Evolutionary conservation across 2,329 filamentous ascomycete species (phyloP), one percentile per base, ranked within the genome.

Genomic region (Arachnopeziza araneosa): DNA sequence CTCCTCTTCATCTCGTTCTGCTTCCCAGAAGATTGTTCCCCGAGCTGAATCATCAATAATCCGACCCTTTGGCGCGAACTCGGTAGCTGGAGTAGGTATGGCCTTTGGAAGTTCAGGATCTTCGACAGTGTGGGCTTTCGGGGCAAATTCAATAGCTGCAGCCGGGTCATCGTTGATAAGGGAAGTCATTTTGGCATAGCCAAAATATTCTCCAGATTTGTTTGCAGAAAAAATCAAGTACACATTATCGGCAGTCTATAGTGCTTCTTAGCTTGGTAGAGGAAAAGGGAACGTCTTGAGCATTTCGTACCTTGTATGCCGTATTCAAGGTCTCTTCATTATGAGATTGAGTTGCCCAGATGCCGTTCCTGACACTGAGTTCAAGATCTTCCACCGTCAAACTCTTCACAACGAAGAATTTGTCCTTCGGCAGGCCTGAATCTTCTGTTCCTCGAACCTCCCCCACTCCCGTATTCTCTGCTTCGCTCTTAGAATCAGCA

Each of bases 11-110:
- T 77, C 83, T 32, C 79, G 75, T 55, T 93, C 88, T 7, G 88
- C 87, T 73, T 98, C 93, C 93, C 93, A 98, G 70, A 98, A 98
- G 50, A 97, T 96, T 0, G 93, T 97, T 0, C 93, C 93, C n/a
- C 93, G 83, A 0, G 91, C 89, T 3, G 90, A 93, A 72, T 98
- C 93, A 69, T 96, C 91, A 53, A 97, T 93, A 60, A 98, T 96
- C 58, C 87, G 86, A 24, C 93, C 93, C 69, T 83, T 88, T 0
- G 93, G 93, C 2, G 89, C 88, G 56, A 82, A 87, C 54, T 90
- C 86, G 0, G 89, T 96, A 21, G 90, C 86, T 60, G 88, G 84
- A 23, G 91, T 96, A 0, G 86, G 81, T 12, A 92, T 96, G 6
- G 90, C 89, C 69, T 90, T 89, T 2, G 92, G 87, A 5, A 91